phyloP scores from a whole-genome alignment of 805 yeast species.

The Metschnikowia similis region DNA sequence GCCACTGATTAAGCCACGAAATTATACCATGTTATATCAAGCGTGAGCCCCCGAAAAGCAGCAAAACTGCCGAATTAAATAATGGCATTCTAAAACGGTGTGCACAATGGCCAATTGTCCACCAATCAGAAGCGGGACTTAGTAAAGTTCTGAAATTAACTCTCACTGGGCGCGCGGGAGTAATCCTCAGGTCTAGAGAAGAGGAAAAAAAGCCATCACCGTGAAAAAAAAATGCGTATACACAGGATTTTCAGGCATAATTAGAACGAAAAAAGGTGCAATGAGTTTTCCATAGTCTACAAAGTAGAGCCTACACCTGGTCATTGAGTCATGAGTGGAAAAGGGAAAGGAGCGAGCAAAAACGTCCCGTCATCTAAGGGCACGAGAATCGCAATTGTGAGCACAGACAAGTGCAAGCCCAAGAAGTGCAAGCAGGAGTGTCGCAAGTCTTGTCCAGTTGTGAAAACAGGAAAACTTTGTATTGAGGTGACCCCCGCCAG shows the following conservation, averaged over 20 bases:
- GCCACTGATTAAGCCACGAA: background rate
- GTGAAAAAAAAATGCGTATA: constrained; percentile 3
- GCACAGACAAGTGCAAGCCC: constrained; percentile 93
- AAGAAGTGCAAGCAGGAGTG: constrained; percentile 98
- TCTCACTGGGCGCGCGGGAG: constrained; percentile 11
- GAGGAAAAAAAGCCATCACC: constrained; percentile 6
- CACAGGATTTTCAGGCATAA: background rate
- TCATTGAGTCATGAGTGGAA: constrained; percentile 15
- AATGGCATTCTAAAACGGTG: too few relatives aligned
- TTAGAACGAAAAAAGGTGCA: constrained; percentile 4
- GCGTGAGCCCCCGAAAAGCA: too few relatives aligned
- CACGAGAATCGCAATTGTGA: constrained; percentile 94
- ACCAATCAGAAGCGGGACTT: constrained; percentile 21
- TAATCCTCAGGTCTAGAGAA: constrained; percentile 17
- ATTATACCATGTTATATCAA: too few relatives aligned
- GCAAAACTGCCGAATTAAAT: background rate
- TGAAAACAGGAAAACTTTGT: constrained; percentile 95
- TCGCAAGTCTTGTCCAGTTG: constrained; percentile 95
- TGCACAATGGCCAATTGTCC: background rate
- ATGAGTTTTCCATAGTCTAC: background rate
- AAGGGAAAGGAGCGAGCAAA: constrained; percentile 16
- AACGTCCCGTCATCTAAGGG: constrained; percentile 28
- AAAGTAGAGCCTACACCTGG: background rate
- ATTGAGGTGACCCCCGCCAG: constrained; percentile 90
- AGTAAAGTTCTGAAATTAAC: constrained; percentile 23